Evolutionary conservation across 176 grass and related monocot genomes (phyloP).

Genomic region (Zizania latifolia): DNA sequence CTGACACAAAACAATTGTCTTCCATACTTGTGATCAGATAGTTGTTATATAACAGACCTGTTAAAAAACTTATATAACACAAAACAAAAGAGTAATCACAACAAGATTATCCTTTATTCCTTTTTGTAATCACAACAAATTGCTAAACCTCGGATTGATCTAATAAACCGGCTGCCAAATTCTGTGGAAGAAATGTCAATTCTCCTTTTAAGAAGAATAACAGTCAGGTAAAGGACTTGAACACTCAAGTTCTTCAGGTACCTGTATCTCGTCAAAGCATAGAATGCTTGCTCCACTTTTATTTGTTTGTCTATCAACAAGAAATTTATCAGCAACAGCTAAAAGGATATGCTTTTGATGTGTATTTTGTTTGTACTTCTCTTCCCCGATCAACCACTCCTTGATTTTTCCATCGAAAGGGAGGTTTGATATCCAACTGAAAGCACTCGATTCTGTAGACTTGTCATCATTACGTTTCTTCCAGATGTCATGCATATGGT

Average conservation of each 20-base stretch:
- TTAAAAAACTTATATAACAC: neutral
- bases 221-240: neutral
- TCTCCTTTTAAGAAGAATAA: neutral
- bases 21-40: neutral
- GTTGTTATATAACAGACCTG: neutral
- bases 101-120: neutral
- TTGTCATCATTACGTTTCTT: constrained; percentile 49
- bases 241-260: constrained; percentile 22
- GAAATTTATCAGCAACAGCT: constrained; percentile 90
- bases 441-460: constrained; percentile 32
- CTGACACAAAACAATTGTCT: neutral
- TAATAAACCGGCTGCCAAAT: neutral
- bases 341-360: constrained; percentile 91
- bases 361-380: constrained; percentile 76
- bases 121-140: neutral
- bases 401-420: constrained; percentile 82
- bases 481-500: constrained; percentile 93
- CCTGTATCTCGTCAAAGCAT: constrained; percentile 99
- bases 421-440: constrained; percentile 83
- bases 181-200: neutral
- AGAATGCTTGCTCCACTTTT: constrained; percentile 90
- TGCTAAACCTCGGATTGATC: neutral
- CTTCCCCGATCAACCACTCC: constrained; percentile 93
- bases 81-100: neutral
- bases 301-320: constrained; percentile 76